Percentiles rank a stretch among this genome's conserved stretches.
Evolutionary conservation across 345 rosid genomes (phyloP).

Genomic region (Kernera saxatilis): DNA sequence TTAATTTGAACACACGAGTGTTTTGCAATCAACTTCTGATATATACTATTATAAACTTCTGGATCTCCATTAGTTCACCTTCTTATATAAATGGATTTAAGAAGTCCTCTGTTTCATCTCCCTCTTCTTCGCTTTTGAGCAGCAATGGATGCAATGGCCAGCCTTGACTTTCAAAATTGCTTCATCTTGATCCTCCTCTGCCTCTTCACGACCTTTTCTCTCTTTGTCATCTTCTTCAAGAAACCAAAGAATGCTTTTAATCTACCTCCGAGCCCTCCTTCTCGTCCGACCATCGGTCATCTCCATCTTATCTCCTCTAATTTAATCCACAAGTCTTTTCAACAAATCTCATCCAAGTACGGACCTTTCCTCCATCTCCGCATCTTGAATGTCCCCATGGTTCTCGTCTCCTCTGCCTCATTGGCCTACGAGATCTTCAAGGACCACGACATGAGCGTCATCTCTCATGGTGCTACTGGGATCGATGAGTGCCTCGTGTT

Average conservation of each 20-base stretch:
- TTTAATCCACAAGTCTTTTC: neutral
- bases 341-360: neutral
- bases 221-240: neutral
- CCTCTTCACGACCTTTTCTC: neutral
- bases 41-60: neutral
- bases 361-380: slow-evolving; percentile 13
- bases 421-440: slow-evolving; percentile 5
- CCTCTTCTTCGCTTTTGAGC: neutral
- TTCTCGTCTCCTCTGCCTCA: slow-evolving; percentile 3
- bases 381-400: neutral
- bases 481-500: slow-evolving; percentile 8
- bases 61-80: neutral
- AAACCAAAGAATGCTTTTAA: neutral
- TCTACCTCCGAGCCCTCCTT: slow-evolving; percentile 3
- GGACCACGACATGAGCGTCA: slow-evolving; percentile 10
- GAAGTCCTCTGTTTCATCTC: neutral
- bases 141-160: neutral
- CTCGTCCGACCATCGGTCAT: neutral
- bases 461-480: neutral
- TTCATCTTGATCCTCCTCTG: neutral
- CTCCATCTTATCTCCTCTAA: neutral
- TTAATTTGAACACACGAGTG: no score
- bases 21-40: neutral
- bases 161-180: neutral
- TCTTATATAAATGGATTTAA: no score